Percentiles rank a stretch among this genome's conserved stretches.
These are phyloP conservation scores for Monsonia emarginata DNA, from an alignment of 441 rosid species.

Conservation along the genomic window DNA sequence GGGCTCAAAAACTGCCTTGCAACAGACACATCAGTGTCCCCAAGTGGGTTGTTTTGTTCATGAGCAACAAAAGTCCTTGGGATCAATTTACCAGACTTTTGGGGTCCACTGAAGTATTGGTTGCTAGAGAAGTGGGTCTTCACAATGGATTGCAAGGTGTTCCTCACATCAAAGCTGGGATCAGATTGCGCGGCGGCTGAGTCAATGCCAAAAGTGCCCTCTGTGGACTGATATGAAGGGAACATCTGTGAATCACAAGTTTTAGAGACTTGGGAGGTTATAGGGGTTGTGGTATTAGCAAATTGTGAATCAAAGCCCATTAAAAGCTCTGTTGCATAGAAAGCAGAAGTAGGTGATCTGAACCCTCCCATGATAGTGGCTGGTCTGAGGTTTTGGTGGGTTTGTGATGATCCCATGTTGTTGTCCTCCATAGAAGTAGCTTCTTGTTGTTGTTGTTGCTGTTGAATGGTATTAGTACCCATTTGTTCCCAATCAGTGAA, in stretches of 20 bases:
- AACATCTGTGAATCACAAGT: slow-evolving; percentile 24
- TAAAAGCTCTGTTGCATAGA: slow-evolving; percentile 42
- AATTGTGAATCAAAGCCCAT: slow-evolving; percentile 37
- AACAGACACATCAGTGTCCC: slow-evolving; percentile 13
- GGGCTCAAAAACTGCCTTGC: slow-evolving; percentile 31
- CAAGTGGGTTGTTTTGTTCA: not conserved
- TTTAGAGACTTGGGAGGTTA: slow-evolving; percentile 24
- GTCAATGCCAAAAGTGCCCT: slow-evolving; percentile 26
- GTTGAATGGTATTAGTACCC: not conserved
- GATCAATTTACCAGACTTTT: not conserved
- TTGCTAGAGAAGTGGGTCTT: slow-evolving; percentile 27
- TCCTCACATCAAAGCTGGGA: slow-evolving; percentile 16
- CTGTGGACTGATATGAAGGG: slow-evolving; percentile 24
- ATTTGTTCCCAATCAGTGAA: slow-evolving; percentile 15
- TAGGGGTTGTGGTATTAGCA: slow-evolving; percentile 15
- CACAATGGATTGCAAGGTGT: slow-evolving; percentile 24
- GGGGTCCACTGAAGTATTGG: slow-evolving; percentile 11
- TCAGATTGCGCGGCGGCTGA: slow-evolving; percentile 28
- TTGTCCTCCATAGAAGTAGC: not conserved
- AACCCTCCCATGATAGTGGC: slow-evolving; percentile 43
- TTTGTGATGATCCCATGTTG: slow-evolving; percentile 3
- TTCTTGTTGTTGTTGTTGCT: slow-evolving; percentile 21
- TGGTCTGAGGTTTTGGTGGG: slow-evolving; percentile 21
- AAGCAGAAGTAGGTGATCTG: slow-evolving; percentile 48
- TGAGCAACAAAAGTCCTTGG: not conserved